phyloP scores from a whole-genome alignment of 768 basidiomycete genomes.

The Suillus sp. region DNA sequence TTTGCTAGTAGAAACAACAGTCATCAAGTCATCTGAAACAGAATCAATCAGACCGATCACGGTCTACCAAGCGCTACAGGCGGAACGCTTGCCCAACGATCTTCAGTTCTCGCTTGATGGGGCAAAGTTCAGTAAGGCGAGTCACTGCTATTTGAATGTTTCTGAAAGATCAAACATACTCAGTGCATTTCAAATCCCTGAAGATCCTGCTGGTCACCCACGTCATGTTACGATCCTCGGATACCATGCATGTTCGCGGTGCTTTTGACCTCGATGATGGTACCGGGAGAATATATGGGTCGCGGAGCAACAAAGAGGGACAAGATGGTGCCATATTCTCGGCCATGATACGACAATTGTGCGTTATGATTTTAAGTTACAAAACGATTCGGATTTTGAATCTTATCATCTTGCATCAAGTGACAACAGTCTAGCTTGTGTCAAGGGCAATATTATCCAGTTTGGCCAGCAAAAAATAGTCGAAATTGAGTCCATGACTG shows the following conservation, averaged over 20 bases:
- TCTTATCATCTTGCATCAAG: conserved; percentile 15
- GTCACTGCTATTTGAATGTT: conserved; percentile 15
- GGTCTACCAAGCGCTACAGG: conserved; percentile 53
- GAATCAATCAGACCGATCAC: conserved; percentile 49
- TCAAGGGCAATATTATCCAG: conserved; percentile 11
- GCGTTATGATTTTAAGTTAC: neutral
- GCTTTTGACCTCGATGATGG: conserved; percentile 41
- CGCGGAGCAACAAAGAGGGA: conserved; percentile 17
- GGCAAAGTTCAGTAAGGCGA: conserved; percentile 39
- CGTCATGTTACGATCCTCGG: conserved; percentile 26
- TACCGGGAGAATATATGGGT: conserved; percentile 27
- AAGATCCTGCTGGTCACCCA: conserved; percentile 56
- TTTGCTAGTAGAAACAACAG: conserved; percentile 12
- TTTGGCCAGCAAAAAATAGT: conserved; percentile 10
- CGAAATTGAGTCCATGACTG: conserved; percentile 20
- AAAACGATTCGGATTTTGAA: neutral
- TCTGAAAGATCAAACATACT: neutral
- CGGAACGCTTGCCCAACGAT: conserved; percentile 41
- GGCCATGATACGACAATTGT: conserved; percentile 20
- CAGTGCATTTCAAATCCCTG: neutral
- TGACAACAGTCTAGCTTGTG: conserved; percentile 23
- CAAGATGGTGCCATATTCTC: neutral
- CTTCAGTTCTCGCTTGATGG: conserved; percentile 51
- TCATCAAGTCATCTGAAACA: conserved; percentile 10
- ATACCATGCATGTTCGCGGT: conserved; percentile 7